Evolutionary conservation across 2,329 filamentous ascomycete genomes (phyloP).

Genomic region (Dactylellina leptospora): DNA sequence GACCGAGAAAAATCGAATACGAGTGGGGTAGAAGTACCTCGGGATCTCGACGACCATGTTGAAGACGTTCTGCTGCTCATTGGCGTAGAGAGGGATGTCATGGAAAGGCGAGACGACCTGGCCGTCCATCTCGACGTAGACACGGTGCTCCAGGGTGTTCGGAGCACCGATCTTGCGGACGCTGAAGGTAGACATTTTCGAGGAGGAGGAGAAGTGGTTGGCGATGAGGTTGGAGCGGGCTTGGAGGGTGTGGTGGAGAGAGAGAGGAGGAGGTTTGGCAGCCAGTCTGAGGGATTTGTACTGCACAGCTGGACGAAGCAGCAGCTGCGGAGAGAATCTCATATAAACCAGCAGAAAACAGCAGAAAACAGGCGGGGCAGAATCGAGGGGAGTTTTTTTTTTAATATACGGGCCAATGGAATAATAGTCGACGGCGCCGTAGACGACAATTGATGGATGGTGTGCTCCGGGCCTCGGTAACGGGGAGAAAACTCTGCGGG

Average conservation of each 20-base stretch:
- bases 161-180: slow-evolving; percentile 87
- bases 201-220: slow-evolving; percentile 18
- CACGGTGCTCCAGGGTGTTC: slow-evolving; percentile 94
- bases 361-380: not conserved
- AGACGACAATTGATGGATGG: too few species aligned
- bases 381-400: not conserved
- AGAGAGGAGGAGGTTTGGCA: slow-evolving; percentile 19
- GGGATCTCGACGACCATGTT: slow-evolving; percentile 99
- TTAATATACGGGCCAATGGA: too few species aligned
- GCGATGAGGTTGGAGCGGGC: slow-evolving; percentile 50
- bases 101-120: slow-evolving; percentile 93
- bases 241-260: slow-evolving; percentile 14
- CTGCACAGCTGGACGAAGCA: slow-evolving; percentile 39
- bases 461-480: too few species aligned
- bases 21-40: slow-evolving; percentile 44
- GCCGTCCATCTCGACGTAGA: slow-evolving; percentile 98
- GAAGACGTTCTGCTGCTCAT: slow-evolving; percentile 83
- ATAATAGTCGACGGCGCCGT: too few species aligned
- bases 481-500: too few species aligned
- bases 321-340: slow-evolving; percentile 46
- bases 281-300: slow-evolving; percentile 48
- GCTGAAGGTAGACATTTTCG: slow-evolving; percentile 70
- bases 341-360: slow-evolving; percentile 10
- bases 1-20: not conserved
- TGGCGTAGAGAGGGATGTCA: slow-evolving; percentile 97